These are phyloP conservation scores for Xanthoconium stramineum DNA, from an alignment of 768 basidiomycete species.

Conservation along the genomic window DNA sequence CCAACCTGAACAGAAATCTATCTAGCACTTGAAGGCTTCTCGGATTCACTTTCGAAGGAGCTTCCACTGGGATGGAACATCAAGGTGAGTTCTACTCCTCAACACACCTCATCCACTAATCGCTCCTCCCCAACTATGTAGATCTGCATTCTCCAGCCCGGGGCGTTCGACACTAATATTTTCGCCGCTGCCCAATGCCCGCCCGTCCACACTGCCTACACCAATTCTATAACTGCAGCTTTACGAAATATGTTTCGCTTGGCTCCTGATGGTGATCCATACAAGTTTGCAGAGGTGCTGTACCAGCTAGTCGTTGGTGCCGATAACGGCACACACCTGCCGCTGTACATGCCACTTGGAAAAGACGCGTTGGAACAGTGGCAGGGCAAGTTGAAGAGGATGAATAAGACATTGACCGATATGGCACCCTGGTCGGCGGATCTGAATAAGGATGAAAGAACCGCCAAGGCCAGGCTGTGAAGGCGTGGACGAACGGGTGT, in stretches of 20 bases:
- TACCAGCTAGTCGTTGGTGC: no score
- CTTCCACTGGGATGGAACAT: constrained; percentile 19
- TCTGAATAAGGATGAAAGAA: neutral
- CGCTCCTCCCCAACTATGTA: neutral
- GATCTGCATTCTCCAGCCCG: constrained; percentile 17
- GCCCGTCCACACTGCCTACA: constrained; percentile 6
- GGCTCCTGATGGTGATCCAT: neutral
- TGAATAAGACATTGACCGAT: neutral
- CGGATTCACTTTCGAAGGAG: constrained; percentile 8
- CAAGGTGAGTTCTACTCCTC: neutral
- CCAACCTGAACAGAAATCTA: neutral
- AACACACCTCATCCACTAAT: neutral
- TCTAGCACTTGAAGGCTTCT: constrained; percentile 11
- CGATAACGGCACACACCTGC: neutral
- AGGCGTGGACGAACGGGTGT: no score
- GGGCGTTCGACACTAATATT: constrained; percentile 14
- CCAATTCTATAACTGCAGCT: neutral
- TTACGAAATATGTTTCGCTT: neutral
- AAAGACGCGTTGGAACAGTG: neutral
- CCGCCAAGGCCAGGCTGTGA: neutral
- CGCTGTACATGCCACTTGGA: neutral
- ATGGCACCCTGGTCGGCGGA: constrained; percentile 3
- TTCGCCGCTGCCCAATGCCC: neutral
- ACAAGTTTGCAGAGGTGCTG: no score
- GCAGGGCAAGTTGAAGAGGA: neutral